Evolutionary conservation across 208 protist genomes (phyloP).

Genomic region (Ichthyophonus hoferi): DNA sequence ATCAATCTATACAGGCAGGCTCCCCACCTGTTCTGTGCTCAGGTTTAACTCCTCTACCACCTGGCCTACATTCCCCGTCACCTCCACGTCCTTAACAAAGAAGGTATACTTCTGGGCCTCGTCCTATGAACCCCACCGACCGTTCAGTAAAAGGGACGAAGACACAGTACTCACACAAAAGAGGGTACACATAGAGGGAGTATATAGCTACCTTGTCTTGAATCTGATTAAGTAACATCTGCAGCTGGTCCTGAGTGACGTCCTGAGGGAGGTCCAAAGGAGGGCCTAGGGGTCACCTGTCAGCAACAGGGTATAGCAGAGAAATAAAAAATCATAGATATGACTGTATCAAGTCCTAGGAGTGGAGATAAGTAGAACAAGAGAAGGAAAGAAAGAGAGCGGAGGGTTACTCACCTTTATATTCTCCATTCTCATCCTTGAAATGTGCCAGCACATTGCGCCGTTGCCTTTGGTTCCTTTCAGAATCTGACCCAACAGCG

Average conservation of each 20-base stretch:
- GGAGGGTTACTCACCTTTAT: background rate
- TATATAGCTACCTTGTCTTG: slow-evolving; percentile 55
- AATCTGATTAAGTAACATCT: slow-evolving; percentile 60
- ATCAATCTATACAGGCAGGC: no score
- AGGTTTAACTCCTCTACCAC: slow-evolving; percentile 22
- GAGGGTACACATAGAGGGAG: no score
- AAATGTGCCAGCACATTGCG: slow-evolving; percentile 3
- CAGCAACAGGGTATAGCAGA: background rate
- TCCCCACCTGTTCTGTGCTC: background rate
- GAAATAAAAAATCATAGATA: no score
- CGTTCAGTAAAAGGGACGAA: no score
- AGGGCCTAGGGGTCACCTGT: slow-evolving; percentile 54
- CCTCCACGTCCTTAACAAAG: slow-evolving; percentile 84
- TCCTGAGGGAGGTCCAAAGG: slow-evolving; percentile 82
- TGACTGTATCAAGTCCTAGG: no score
- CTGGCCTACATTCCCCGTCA: slow-evolving; percentile 75
- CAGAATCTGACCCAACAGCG: no score
- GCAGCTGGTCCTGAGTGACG: slow-evolving; percentile 69
- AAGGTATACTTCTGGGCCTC: slow-evolving; percentile 83
- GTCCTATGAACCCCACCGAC: no score
- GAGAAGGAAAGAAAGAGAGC: no score
- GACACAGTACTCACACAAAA: no score
- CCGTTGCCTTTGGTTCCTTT: background rate
- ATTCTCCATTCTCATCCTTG: slow-evolving; percentile 22
- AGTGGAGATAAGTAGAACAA: no score